phyloP scores from a whole-genome alignment of 768 basidiomycete species.

The Podaxis sp. region DNA sequence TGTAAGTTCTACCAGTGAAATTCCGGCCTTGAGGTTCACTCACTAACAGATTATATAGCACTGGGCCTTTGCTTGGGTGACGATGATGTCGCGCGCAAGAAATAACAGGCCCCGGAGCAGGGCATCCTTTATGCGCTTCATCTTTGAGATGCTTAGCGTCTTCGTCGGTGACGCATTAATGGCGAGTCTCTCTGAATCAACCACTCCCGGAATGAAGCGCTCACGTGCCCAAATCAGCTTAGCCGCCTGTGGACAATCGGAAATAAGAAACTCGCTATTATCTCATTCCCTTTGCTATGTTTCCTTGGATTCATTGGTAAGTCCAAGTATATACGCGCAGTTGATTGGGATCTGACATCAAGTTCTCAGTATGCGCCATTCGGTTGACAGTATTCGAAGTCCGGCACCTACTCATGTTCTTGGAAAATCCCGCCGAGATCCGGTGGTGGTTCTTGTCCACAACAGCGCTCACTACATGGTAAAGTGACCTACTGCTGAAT shows the following conservation, averaged over 20 bases:
- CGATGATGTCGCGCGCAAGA: not conserved
- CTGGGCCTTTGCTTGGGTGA: conserved; percentile 7
- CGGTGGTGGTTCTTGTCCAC: conserved; percentile 3
- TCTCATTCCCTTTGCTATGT: not conserved
- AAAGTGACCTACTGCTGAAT: not conserved
- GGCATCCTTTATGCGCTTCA: conserved; percentile 5
- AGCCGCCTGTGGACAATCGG: conserved; percentile 6
- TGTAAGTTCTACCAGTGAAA: not conserved
- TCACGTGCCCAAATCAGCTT: not conserved
- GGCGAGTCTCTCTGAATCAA: not conserved
- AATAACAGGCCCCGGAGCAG: not conserved
- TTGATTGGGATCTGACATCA: not conserved
- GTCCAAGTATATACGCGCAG: not conserved
- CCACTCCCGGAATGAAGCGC: not conserved
- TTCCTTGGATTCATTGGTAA: not conserved
- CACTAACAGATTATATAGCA: not conserved
- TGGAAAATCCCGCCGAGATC: not conserved
- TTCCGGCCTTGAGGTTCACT: not conserved
- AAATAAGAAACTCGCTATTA: not conserved
- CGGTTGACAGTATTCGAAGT: not conserved
- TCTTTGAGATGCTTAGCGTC: conserved; percentile 2
- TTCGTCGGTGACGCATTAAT: conserved; percentile 2
- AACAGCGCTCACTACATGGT: conserved; percentile 4
- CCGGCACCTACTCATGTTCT: not conserved
- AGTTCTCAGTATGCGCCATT: not conserved